Base-by-base conservation (phyloP, 108 stramenopile species). In the Cylindrotheca closterium region DNA sequence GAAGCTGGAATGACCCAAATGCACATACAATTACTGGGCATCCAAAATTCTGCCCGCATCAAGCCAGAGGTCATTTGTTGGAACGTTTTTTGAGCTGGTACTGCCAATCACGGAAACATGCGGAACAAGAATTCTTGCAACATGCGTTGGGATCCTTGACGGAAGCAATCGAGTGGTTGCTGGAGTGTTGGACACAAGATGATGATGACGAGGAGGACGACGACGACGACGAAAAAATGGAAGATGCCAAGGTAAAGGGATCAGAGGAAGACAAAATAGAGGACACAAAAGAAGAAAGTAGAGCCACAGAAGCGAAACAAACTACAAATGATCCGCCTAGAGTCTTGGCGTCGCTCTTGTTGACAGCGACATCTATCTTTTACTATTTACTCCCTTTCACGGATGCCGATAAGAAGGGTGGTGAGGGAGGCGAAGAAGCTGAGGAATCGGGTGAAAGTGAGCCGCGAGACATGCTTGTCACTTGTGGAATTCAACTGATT, bases 401-500 rank as follows among this genome's bases (percentile, higher is more conserved):
- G 17, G 30, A 45, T 2, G 7, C 32, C 45, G 59, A 54, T 26
- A 53, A 27, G 0, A 58, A 47, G 4, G 26, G 23, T 31, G 67
- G 51, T 21, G 42, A 33, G 31, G 66, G 57, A 3, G n/a, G n/a
- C n/a, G n/a, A n/a, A n/a, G n/a, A n/a, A n/a, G 33, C 21, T 1
- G 51, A 75, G 34, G 52, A 65, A 37, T 56, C 32, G 0, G 73
- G 74, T 22, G 73, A 71, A 18, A 60, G 45, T 28, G 51, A 71
- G 34, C 24, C 29, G 0, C 32, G 65, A 24, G 76, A 73, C 37
- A 74, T 70, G 68, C 58, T 79, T 1, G 52, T 83, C 2, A 62
- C 68, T n/a, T 71, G 60, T 51, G 73, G 57, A n/a, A 68, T 84
- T 34, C 73, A 70, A 58, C 64, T 80, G 10, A 21, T 84, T 12